Conservation (phyloP, 495 filamentous ascomycete species). For the Lasiosphaeria ovina region DNA sequence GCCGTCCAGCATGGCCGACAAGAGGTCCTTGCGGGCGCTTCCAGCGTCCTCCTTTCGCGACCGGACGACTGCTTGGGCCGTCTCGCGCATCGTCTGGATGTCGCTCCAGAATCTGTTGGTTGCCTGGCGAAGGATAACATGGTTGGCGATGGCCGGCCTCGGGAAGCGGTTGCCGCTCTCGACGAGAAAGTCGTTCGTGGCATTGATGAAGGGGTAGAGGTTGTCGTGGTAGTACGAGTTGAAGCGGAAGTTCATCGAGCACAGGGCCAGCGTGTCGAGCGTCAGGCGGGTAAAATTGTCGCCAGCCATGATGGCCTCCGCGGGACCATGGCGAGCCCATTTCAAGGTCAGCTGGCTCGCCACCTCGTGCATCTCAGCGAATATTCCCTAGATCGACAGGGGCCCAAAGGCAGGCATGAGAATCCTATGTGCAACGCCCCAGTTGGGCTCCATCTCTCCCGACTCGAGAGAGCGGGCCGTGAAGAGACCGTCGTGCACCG, state of each 20-base stretch:
- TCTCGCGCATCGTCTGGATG: constrained; percentile 53
- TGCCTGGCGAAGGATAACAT: constrained; percentile 47
- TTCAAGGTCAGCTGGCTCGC: constrained; percentile 68
- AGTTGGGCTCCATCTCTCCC: constrained; percentile 52
- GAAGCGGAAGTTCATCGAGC: constrained; percentile 72
- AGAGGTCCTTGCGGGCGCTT: constrained; percentile 62
- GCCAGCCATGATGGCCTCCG: constrained; percentile 54
- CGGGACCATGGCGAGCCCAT: constrained; percentile 65
- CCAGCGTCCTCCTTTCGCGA: constrained; percentile 53
- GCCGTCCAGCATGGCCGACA: constrained; percentile 68
- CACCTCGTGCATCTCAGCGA: constrained; percentile 74
- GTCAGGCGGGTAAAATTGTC: constrained; percentile 77
- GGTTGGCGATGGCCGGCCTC: constrained; percentile 50
- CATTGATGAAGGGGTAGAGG: constrained; percentile 63
- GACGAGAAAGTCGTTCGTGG: constrained; percentile 59
- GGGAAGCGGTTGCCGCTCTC: constrained; percentile 53
- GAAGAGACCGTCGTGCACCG: constrained; percentile 66
- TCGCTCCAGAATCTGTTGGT: constrained; percentile 58
- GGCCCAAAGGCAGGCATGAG: constrained; percentile 71
- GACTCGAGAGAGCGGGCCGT: constrained; percentile 51
- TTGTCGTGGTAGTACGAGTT: constrained; percentile 71
- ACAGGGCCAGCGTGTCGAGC: constrained; percentile 70
- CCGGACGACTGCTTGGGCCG: constrained; percentile 59
- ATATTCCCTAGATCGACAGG: constrained; percentile 66
- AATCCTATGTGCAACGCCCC: constrained; percentile 69